Conservation (phyloP, 371 early-diverging fungal species). For the Saksenaea vasiformis region DNA sequence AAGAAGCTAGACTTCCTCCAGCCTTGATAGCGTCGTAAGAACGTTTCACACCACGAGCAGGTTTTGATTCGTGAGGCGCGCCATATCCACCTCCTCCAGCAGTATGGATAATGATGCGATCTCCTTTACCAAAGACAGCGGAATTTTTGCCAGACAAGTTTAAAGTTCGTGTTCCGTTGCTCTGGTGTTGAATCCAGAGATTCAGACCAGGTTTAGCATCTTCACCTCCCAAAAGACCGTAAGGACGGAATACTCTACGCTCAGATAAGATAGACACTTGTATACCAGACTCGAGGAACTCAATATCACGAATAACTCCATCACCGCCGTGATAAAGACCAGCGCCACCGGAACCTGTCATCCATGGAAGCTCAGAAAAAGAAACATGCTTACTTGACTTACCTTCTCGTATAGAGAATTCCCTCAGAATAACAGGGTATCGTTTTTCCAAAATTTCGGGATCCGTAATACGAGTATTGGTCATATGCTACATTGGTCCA, state of each 20-base stretch:
- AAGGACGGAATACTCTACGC: conserved; percentile 88
- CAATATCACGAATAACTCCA: conserved; percentile 85
- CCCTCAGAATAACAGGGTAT: conserved; percentile 90
- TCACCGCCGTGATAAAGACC: conserved; percentile 87
- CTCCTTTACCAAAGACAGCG: conserved; percentile 72
- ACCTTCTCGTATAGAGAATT: conserved; percentile 76
- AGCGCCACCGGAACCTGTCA: conserved; percentile 76
- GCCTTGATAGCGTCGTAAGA: conserved; percentile 16
- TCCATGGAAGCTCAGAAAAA: background rate
- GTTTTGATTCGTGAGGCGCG: background rate
- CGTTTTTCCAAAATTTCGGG: conserved; percentile 93
- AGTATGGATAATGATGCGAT: conserved; percentile 81
- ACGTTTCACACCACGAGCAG: background rate
- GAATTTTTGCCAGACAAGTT: conserved; percentile 91
- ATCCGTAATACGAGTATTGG: conserved; percentile 96
- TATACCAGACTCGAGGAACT: conserved; percentile 72
- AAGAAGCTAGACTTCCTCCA: conserved; percentile 26
- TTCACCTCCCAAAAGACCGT: conserved; percentile 88
- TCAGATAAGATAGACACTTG: conserved; percentile 92
- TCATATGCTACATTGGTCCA: conserved; percentile 78
- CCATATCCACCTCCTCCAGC: conserved; percentile 94
- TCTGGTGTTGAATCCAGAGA: conserved; percentile 67
- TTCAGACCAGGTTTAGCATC: conserved; percentile 78
- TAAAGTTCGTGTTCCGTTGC: conserved; percentile 40
- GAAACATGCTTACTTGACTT: background rate